A percentile compares a stretch with the other conserved stretches of the same genome.
These are phyloP conservation scores for Stentor coeruleus DNA, from an alignment of 73 alveolate genomes.

Conservation along the genomic window DNA sequence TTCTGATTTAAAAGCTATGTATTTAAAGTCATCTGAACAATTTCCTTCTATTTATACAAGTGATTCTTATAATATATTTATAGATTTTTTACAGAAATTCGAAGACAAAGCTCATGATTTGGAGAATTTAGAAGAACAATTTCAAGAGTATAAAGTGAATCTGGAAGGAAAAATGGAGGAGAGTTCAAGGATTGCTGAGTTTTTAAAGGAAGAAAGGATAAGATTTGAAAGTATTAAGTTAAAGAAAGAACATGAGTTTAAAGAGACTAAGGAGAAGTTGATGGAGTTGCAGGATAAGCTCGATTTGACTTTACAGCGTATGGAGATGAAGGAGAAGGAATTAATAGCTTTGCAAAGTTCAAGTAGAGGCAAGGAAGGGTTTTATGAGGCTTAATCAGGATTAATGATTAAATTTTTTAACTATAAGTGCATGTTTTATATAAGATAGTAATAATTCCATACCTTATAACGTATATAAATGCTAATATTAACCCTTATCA, in stretches of 20 bases:
- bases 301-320: background rate
- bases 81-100: background rate
- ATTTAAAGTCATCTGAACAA: background rate
- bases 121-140: background rate
- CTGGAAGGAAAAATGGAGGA: background rate
- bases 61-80: too few relatives aligned
- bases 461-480: too few relatives aligned
- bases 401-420: too few relatives aligned
- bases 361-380: too few relatives aligned
- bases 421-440: too few relatives aligned
- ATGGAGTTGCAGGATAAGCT: background rate
- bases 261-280: background rate
- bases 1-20: background rate
- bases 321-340: background rate
- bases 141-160: background rate
- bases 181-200: background rate
- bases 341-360: background rate
- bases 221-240: background rate
- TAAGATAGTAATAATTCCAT: too few relatives aligned
- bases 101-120: background rate
- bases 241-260: background rate
- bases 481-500: too few relatives aligned
- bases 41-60: background rate
- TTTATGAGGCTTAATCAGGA: too few relatives aligned
- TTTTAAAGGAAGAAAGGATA: background rate